Percentiles rank a stretch among this genome's conserved stretches.
Conservation (phyloP, 257 asterid genomes). For the Gentiana straminea region DNA sequence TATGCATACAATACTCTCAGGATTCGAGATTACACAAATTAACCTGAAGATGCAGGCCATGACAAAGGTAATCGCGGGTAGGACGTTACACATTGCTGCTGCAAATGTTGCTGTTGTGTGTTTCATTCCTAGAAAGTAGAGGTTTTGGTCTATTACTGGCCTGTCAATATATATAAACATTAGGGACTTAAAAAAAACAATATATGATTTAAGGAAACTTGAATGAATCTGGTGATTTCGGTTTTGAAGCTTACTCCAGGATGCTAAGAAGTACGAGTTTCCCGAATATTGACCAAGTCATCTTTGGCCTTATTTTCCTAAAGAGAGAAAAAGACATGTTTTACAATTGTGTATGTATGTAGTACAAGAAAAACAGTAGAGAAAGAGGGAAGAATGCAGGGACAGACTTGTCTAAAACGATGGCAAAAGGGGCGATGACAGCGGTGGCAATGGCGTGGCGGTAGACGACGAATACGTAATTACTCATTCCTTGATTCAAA, state of each 20-base stretch:
- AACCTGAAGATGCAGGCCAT: constrained; percentile 87
- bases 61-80: constrained; percentile 86
- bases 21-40: not conserved
- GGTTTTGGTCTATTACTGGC: constrained; percentile 93
- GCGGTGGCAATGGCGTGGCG: constrained; percentile 76
- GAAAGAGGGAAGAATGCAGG: not conserved
- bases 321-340: not conserved
- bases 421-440: constrained; percentile 76
- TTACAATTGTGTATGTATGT: no score
- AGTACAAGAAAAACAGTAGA: no score
- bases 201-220: not conserved
- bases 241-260: constrained; percentile 53
- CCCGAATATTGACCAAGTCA: constrained; percentile 53
- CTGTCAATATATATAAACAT: constrained; percentile 22
- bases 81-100: constrained; percentile 93
- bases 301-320: constrained; percentile 89
- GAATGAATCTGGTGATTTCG: not conserved
- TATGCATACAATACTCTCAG: not conserved
- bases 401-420: constrained; percentile 56
- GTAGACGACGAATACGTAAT: constrained; percentile 79
- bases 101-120: constrained; percentile 96
- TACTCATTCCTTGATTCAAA: constrained; percentile 88
- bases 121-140: constrained; percentile 88
- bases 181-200: not conserved
- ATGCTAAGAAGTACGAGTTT: constrained; percentile 55